Conservation (phyloP, 805 yeast species). For the Starmera pachycereana region DNA sequence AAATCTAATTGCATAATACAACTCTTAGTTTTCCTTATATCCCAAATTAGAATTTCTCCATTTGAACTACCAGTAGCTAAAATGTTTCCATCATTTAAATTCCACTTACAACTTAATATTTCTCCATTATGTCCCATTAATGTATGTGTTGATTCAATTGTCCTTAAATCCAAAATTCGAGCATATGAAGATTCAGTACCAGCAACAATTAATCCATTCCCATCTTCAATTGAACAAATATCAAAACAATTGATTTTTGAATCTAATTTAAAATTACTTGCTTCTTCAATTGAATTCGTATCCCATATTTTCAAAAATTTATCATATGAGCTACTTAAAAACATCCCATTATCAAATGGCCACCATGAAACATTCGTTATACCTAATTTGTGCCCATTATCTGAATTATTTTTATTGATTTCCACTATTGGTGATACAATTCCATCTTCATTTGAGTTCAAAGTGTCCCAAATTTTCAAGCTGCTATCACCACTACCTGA, state of each 20-base stretch:
- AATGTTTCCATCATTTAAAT: constrained; percentile 49
- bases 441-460: neutral
- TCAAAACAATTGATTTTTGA: constrained; percentile 61
- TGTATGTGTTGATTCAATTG: constrained; percentile 65
- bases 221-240: constrained; percentile 31
- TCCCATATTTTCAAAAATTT: constrained; percentile 75
- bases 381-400: constrained; percentile 56
- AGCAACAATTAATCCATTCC: constrained; percentile 49
- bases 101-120: constrained; percentile 62
- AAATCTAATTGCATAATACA: constrained; percentile 57
- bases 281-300: constrained; percentile 52
- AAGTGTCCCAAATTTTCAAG: constrained; percentile 56
- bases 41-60: constrained; percentile 83
- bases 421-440: constrained; percentile 4
- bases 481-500: constrained; percentile 71
- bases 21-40: constrained; percentile 57
- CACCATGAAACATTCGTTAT: constrained; percentile 77
- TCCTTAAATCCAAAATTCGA: constrained; percentile 62
- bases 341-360: constrained; percentile 82
- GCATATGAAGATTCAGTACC: constrained; percentile 64
- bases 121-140: constrained; percentile 44
- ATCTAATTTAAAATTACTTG: constrained; percentile 52
- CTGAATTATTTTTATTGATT: constrained; percentile 12
- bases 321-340: constrained; percentile 75
- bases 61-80: constrained; percentile 75